Evolutionary conservation across 2,329 filamentous ascomycete genomes (phyloP), one percentile per base, ranked within the genome.

Genomic region (Lizonia empirigonia): DNA sequence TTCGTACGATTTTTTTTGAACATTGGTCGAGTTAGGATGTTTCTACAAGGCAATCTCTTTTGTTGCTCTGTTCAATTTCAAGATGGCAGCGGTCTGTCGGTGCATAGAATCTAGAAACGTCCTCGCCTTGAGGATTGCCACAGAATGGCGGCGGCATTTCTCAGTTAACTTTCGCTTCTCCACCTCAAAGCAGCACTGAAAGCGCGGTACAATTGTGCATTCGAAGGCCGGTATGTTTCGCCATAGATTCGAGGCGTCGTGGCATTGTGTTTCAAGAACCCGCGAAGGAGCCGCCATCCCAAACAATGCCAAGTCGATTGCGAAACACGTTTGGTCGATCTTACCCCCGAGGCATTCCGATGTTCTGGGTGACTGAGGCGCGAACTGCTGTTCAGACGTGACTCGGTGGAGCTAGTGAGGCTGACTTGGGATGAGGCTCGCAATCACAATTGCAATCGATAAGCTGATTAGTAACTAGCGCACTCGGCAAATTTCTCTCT

Each of bases 191-290:
- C 42, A n/a, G 44, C 48, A 36, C 6, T 46, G 24, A 24, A 22
- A 46, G 32, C 37, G 24, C 18, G 38, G n/a, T 34, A 22, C 18
- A 35, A 37, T 13, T 27, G 7, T 22, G 26, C 32, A 50, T 54
- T 40, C 56, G 60, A 59, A 49, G 56, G 53, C 36, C 34, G 32
- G 47, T 44, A 51, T 54, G 65, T 69, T 68, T 69, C 59, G 60
- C 44, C 49, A 53, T 44, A 15, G 45, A 34, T 38, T 44, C 37
- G 38, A 52, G 16, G 23, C 22, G 45, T 38, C n/a, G 46, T 54
- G 26, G 46, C 39, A 37, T 35, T 29, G 53, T 33, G 64, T 68
- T 67, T 67, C 63, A 56, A 55, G 19, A 48, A 33, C 5, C 20
- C 19, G 26, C 27, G 29, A 47, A 48, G 44, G 42, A 44, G 35